A percentile compares a stretch with the other conserved stretches of the same genome.
phyloP scores from a whole-genome alignment of 2,329 filamentous ascomycete genomes.

The Paecilomyces dactylethromorphus region DNA sequence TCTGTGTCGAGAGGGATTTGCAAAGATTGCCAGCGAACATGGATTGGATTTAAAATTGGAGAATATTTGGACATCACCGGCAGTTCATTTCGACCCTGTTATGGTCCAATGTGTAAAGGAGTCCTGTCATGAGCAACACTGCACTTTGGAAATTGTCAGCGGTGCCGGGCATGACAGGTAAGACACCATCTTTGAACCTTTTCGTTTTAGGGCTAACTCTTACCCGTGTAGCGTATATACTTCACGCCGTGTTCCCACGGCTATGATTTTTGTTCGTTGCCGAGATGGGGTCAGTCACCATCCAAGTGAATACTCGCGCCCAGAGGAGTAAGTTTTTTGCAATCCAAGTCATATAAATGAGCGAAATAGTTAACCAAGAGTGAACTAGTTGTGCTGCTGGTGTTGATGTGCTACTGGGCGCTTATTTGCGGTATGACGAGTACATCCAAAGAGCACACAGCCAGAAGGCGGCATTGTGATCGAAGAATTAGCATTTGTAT shows the following conservation, averaged over 20 bases:
- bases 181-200: background rate
- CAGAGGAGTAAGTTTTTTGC: conserved; percentile 3
- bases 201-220: background rate
- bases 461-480: background rate
- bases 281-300: background rate
- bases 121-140: background rate
- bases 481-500: too few species aligned
- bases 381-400: background rate
- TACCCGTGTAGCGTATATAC: background rate
- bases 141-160: conserved; percentile 1
- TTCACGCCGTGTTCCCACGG: background rate
- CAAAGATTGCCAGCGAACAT: background rate
- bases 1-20: background rate
- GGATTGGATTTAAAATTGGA: background rate
- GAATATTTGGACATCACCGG: conserved; percentile 3
- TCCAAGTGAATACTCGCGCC: background rate
- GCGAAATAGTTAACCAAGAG: background rate
- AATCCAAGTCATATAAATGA: background rate
- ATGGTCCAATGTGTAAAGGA: conserved; percentile 3
- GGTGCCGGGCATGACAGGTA: background rate
- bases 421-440: conserved; percentile 4
- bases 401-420: conserved; percentile 3
- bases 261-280: background rate
- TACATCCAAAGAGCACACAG: background rate
- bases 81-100: conserved; percentile 1